A percentile compares a stretch with the other conserved stretches of the same genome.
Conservation (phyloP, 148 eudicot genomes). For the Spergularia marina region DNA sequence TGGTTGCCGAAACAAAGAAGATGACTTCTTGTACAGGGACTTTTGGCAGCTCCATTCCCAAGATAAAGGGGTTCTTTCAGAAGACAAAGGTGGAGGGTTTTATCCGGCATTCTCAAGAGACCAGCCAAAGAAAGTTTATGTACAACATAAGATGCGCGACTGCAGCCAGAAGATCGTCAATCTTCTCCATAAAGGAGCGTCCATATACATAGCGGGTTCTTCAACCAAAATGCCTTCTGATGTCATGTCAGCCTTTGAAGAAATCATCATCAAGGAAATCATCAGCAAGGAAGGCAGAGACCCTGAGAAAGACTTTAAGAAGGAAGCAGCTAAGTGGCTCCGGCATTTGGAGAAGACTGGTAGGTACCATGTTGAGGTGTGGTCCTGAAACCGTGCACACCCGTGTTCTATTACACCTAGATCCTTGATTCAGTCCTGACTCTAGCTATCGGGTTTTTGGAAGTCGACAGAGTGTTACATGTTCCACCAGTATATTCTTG, state of each 20-base stretch:
- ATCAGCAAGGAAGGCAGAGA: constrained; percentile 28
- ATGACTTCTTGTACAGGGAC: constrained; percentile 67
- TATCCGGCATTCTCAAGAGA: constrained; percentile 81
- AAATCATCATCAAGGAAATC: constrained; percentile 52
- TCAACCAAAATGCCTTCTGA: constrained; percentile 86
- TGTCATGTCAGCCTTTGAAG: constrained; percentile 76
- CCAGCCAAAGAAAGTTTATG: constrained; percentile 78
- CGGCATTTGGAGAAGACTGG: constrained; percentile 85
- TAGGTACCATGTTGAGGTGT: constrained; percentile 84
- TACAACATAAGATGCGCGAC: constrained; percentile 83
- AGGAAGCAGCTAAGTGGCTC: constrained; percentile 69
- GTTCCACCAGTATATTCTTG: too few relatives aligned
- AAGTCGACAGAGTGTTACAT: too few relatives aligned
- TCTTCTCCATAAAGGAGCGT: constrained; percentile 63
- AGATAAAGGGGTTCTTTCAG: constrained; percentile 63
- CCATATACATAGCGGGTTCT: constrained; percentile 78
- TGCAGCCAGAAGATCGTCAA: constrained; percentile 53
- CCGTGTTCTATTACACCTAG: neutral
- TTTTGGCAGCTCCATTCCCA: constrained; percentile 69
- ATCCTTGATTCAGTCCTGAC: too few relatives aligned
- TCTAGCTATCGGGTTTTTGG: too few relatives aligned
- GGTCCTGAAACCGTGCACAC: constrained; percentile 46
- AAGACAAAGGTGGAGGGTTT: constrained; percentile 85
- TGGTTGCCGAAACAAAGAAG: constrained; percentile 71
- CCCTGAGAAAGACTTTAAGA: constrained; percentile 32